Evolutionary conservation across 371 early-diverging fungal genomes (phyloP).

Genomic region (Mucor lusitanicus): DNA sequence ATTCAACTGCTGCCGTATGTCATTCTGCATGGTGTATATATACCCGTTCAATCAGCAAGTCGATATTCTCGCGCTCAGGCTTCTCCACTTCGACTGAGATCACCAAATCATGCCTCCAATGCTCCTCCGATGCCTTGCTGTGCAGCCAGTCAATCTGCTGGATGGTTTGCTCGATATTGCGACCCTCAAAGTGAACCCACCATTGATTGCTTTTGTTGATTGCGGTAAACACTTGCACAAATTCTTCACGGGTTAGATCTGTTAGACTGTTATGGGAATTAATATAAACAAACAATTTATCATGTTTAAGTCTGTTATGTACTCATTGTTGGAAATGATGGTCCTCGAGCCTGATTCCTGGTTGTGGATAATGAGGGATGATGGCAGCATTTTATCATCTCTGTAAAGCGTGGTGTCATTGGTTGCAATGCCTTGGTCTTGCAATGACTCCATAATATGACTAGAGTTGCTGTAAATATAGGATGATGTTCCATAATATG

Average conservation of each 20-base stretch:
- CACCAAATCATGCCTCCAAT: constrained; percentile 46
- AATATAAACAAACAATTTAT: constrained; percentile 6
- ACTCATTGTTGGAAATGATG: constrained; percentile 62
- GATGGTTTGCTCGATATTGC: constrained; percentile 56
- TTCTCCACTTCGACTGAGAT: constrained; percentile 75
- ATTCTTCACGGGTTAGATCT: constrained; percentile 50
- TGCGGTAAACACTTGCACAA: constrained; percentile 34
- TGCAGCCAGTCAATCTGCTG: constrained; percentile 61
- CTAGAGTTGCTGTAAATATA: neutral
- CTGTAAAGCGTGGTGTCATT: constrained; percentile 3
- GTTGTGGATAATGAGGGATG: constrained; percentile 66
- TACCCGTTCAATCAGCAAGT: constrained; percentile 46
- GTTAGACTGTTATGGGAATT: constrained; percentile 23
- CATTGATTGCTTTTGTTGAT: constrained; percentile 15
- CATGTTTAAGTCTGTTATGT: neutral
- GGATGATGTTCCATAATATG: neutral
- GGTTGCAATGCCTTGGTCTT: neutral
- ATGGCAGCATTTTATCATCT: constrained; percentile 37
- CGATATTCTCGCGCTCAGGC: constrained; percentile 60
- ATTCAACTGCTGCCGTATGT: neutral
- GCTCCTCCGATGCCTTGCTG: constrained; percentile 33
- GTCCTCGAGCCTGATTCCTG: constrained; percentile 56
- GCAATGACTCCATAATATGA: constrained; percentile 9
- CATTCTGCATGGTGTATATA: neutral
- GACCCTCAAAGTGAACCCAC: constrained; percentile 73